Base-by-base conservation (phyloP, 78 protist genomes). In the Dictyostelium purpureum region DNA sequence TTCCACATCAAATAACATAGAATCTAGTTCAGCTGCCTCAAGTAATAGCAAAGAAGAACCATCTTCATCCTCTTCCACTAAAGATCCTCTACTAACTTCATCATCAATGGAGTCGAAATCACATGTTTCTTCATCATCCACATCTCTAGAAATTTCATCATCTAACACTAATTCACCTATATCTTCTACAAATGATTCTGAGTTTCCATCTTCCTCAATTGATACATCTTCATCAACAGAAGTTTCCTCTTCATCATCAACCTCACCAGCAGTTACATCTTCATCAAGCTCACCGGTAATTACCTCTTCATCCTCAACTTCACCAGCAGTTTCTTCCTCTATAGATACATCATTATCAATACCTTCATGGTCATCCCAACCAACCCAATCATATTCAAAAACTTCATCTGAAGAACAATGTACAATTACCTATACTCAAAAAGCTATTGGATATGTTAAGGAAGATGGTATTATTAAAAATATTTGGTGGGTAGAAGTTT, bases 401-500 rank as follows among this genome's bases (percentile, higher is more conserved):
- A 19, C 79, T 1, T 43, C 57, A 35, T 35, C 28, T 43, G 24
- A 2, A 45, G n/a, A 12, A n/a, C 24, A 37, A 57, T 78, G 87
- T 6, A 12, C 40, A 24, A 2, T 78, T 4, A 43, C 75, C 12
- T 78, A 78, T 42, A 38, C 51, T 24, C 73, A 78, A 78, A 78
- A 66, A 37, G 38, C 63, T 42, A 78, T 78, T 78, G 87, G 87
- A 1, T 78, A 57, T 43, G 31, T 78, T 43, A 57, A 75, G 31
- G 19, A 6, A 43, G 87, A 63, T 6, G 24, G 21, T 6, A 6
- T 14, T 4, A 31, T 59, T n/a, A 38, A 43, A 57, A 43, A 38
- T 12, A 78, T 78, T 43, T 78, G 87, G 87, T 78, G 87, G 87
- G 75, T 63, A 18, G 87, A 78, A 43, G 63, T 78, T 33, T 10